These are phyloP conservation scores for Russula emetica DNA, from an alignment of 768 basidiomycete species.

Conservation along the genomic window DNA sequence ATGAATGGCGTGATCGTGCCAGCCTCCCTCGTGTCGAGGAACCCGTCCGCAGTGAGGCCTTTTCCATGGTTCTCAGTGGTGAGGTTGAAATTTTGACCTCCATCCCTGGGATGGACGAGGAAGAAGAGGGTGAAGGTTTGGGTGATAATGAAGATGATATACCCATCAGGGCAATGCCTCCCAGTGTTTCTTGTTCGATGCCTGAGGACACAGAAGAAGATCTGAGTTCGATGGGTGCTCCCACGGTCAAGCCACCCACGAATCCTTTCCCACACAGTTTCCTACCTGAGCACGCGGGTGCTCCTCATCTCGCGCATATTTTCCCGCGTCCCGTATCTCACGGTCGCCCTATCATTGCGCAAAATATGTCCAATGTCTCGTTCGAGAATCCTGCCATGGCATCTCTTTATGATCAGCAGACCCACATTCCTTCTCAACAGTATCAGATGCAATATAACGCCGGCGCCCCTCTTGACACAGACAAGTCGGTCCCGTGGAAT, in stretches of 20 bases:
- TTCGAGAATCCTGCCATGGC: constrained; percentile 54
- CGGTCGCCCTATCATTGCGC: constrained; percentile 44
- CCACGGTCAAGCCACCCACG: constrained; percentile 36
- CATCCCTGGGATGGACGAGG: constrained; percentile 51
- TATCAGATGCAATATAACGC: constrained; percentile 30
- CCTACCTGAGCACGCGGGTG: constrained; percentile 21
- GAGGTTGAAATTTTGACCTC: constrained; percentile 60
- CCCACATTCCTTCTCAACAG: constrained; percentile 33
- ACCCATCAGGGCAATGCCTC: constrained; percentile 28
- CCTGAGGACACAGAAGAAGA: constrained; percentile 29
- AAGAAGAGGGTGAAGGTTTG: constrained; percentile 49
- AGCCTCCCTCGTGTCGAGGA: constrained; percentile 70
- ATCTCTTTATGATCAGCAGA: constrained; percentile 41
- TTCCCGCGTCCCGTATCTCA: constrained; percentile 33
- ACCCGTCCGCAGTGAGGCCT: constrained; percentile 65
- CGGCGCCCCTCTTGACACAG: constrained; percentile 27
- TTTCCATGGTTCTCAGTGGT: constrained; percentile 63
- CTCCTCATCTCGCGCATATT: constrained; percentile 28
- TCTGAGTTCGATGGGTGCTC: constrained; percentile 31
- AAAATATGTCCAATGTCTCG: constrained; percentile 41
- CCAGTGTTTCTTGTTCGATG: constrained; percentile 27
- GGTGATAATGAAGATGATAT: constrained; percentile 40
- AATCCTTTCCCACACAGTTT: constrained; percentile 40
- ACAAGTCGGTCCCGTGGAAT: constrained; percentile 35
- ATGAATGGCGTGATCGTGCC: constrained; percentile 84